Evolutionary conservation across 2,329 filamentous ascomycete species (phyloP).

Genomic region (Teratosphaeria zuluensis): DNA sequence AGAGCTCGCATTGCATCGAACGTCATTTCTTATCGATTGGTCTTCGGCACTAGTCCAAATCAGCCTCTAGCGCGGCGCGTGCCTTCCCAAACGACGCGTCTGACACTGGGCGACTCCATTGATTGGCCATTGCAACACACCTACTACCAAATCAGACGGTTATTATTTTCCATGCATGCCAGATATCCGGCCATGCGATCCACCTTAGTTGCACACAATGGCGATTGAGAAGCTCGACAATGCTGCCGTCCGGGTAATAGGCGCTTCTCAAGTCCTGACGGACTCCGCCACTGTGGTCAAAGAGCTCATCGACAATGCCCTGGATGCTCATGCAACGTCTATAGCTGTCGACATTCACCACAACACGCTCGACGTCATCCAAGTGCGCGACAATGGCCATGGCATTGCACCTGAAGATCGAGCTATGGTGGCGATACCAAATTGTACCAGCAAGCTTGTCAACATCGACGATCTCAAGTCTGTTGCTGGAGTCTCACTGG

Average conservation of each 20-base stretch:
- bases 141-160: background rate
- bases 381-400: constrained; percentile 64
- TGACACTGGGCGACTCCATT: background rate
- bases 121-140: background rate
- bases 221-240: constrained; percentile 34
- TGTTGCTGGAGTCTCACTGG: constrained; percentile 52
- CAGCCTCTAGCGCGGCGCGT: background rate
- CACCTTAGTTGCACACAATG: constrained; percentile 11
- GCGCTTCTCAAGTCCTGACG: constrained; percentile 51
- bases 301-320: constrained; percentile 67
- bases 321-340: constrained; percentile 60
- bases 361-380: constrained; percentile 59
- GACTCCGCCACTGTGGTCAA: constrained; percentile 57
- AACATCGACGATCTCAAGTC: constrained; percentile 51
- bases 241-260: constrained; percentile 44
- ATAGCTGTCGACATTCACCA: constrained; percentile 55
- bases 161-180: background rate
- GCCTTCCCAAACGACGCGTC: background rate
- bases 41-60: background rate
- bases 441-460: constrained; percentile 64
- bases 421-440: constrained; percentile 50
- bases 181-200: background rate
- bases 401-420: constrained; percentile 58
- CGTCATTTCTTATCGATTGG: background rate
- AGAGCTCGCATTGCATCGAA: background rate